These are phyloP conservation scores for Pythium coloratum DNA, from an alignment of 352 stramenopile genomes.

Conservation along the genomic window DNA sequence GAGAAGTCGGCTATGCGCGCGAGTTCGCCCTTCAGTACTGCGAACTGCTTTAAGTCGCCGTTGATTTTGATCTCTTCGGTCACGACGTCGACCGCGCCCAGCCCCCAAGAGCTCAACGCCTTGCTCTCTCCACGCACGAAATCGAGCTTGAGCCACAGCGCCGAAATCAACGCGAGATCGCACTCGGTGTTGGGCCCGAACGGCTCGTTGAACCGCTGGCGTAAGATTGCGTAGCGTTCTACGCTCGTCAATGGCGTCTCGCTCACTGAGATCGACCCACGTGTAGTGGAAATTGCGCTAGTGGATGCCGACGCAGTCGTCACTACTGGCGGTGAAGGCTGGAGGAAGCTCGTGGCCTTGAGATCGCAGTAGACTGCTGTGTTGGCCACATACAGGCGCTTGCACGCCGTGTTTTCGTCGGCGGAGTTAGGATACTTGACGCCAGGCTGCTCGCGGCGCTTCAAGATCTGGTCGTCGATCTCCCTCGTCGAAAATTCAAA, in stretches of 20 bases:
- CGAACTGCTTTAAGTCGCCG: slow-evolving; percentile 58
- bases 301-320: neutral
- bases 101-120: slow-evolving; percentile 2
- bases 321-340: neutral
- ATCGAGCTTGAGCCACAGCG: slow-evolving; percentile 69
- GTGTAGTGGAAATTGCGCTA: neutral
- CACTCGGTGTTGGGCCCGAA: slow-evolving; percentile 35
- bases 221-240: slow-evolving; percentile 32
- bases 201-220: slow-evolving; percentile 30
- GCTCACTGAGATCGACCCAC: neutral
- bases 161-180: slow-evolving; percentile 50
- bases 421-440: slow-evolving; percentile 40
- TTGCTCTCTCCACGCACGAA: slow-evolving; percentile 26
- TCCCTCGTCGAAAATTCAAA: slow-evolving; percentile 55
- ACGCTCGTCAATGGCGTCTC: slow-evolving; percentile 6
- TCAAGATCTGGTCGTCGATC: slow-evolving; percentile 59
- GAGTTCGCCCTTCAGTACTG: slow-evolving; percentile 44
- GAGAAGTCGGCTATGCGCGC: slow-evolving; percentile 39
- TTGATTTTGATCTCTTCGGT: slow-evolving; percentile 60
- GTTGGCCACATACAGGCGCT: slow-evolving; percentile 66
- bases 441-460: slow-evolving; percentile 50
- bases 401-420: slow-evolving; percentile 38
- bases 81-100: slow-evolving; percentile 55
- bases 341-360: slow-evolving; percentile 32
- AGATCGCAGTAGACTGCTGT: slow-evolving; percentile 61